Evolutionary conservation across 306 rosid genomes (phyloP), one percentile per base, ranked within the genome.

Genomic region (Quercus variabilis): DNA sequence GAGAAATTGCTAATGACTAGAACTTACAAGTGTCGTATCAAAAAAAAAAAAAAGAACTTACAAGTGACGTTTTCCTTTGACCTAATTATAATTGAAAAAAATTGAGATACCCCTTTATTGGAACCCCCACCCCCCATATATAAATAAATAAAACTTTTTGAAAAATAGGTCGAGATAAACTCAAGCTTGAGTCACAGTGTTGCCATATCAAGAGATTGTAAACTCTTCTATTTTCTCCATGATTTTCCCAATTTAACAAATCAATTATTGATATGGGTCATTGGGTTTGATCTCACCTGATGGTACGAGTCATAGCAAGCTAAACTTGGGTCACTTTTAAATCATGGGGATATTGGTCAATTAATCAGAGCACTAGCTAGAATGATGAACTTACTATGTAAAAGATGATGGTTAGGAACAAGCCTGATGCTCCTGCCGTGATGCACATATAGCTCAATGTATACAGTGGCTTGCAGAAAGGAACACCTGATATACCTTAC

Each of bases 401-500:
- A 81, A 86, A 92, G 76, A 90, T 74, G 64, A 79, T 57, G 69
- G 86, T 85, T 83, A 90, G 82, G 73, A 84, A 83, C 85, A 92
- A 83, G 82, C 93, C 97, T 2, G 95, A 92, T 56, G 91, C 91
- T 69, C 97, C 97, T 23, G 91, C 88, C 0, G 97, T 89, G 80
- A 90, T 60, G 85, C 84, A 92, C 84, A 83, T 87, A 84, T 89
- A 92, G 87, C 97, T 92, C 86, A 90, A 74, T 43, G 97, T 88
- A 87, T 90, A 90, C 58, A 92, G 83, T 9, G 93, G 91, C 83
- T 92, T 92, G 78, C 90, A 90, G 74, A 89, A 81, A 79, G 93
- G 93, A 83, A 89, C 86, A 79, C 97, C 97, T 92, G 88, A 74
- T 75, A 86, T 71, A 72, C 28, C 67, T n/a, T 3, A 23, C 69